Evolutionary conservation across 129 eudicot genomes (phyloP).

Genomic region (Helichrysum umbraculigerum): DNA sequence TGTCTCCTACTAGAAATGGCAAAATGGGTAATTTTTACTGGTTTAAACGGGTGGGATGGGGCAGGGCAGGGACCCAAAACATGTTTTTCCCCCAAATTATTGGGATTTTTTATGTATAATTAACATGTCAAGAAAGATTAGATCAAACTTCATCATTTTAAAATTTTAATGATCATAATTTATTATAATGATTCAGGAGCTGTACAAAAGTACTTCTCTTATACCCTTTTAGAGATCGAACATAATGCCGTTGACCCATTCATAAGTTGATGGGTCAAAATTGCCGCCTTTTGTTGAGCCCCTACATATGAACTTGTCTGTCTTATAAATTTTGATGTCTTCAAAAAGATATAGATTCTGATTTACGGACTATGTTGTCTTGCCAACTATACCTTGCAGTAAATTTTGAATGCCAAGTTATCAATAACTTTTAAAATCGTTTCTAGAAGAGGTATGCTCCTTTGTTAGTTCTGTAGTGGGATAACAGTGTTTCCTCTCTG

Average conservation of each 20-base stretch:
- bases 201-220: not conserved
- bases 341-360: not conserved
- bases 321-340: not conserved
- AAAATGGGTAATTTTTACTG: not conserved
- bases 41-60: not conserved
- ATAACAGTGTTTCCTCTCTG: slow-evolving; percentile 26
- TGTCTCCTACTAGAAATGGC: not conserved
- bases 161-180: not conserved
- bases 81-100: no score
- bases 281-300: not conserved
- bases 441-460: not conserved
- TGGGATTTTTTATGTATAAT: not conserved
- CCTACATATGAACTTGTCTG: not conserved
- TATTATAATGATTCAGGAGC: not conserved
- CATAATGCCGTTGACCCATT: not conserved
- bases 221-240: not conserved
- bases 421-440: not conserved
- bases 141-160: no score
- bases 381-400: not conserved
- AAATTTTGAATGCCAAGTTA: not conserved
- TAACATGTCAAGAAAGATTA: not conserved
- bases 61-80: not conserved
- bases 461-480: not conserved
- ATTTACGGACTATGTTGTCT: not conserved
- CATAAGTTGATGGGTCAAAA: not conserved